Evolutionary conservation across 2,329 filamentous ascomycete genomes (phyloP).

Genomic region (Ilyonectria robusta): DNA sequence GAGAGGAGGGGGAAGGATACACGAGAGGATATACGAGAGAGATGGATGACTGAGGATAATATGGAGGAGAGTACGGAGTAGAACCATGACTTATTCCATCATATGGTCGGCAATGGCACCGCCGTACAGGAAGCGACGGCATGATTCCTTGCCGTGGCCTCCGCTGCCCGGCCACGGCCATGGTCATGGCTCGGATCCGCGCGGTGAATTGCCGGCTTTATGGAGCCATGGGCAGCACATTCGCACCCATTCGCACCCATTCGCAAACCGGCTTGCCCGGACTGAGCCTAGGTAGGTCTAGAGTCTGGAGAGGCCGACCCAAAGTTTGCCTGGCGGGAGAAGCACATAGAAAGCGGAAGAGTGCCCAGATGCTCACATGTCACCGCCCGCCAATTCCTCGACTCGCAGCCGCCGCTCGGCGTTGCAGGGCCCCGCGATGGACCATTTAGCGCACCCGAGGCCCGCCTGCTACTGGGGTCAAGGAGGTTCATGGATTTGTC

Average conservation of each 20-base stretch:
- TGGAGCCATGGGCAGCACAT: background rate
- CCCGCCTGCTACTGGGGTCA: conserved; percentile 6
- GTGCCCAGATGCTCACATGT: conserved; percentile 38
- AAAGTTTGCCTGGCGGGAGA: conserved; percentile 3
- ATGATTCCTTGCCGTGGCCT: conserved; percentile 40
- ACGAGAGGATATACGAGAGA: background rate
- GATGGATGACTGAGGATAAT: background rate
- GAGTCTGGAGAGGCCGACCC: background rate
- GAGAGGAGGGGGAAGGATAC: background rate
- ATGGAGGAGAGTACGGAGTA: too few species aligned
- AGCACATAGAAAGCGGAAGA: conserved; percentile 26
- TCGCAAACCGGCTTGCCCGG: conserved; percentile 40
- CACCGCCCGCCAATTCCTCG: conserved; percentile 4
- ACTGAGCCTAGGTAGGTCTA: conserved; percentile 26
- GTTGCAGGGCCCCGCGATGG: conserved; percentile 12
- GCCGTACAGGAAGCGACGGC: conserved; percentile 10
- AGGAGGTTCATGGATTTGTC: conserved; percentile 20
- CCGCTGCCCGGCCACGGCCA: conserved; percentile 33
- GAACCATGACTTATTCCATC: background rate
- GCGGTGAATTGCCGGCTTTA: conserved; percentile 46
- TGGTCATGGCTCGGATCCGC: conserved; percentile 36
- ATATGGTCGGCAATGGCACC: background rate
- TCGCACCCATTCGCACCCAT: conserved; percentile 1
- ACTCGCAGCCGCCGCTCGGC: conserved; percentile 13
- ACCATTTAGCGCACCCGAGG: conserved; percentile 28